Evolutionary conservation across 208 protist genomes (phyloP), one percentile per base, ranked within the genome.

Genomic region (Vickermania spadyakhi): DNA sequence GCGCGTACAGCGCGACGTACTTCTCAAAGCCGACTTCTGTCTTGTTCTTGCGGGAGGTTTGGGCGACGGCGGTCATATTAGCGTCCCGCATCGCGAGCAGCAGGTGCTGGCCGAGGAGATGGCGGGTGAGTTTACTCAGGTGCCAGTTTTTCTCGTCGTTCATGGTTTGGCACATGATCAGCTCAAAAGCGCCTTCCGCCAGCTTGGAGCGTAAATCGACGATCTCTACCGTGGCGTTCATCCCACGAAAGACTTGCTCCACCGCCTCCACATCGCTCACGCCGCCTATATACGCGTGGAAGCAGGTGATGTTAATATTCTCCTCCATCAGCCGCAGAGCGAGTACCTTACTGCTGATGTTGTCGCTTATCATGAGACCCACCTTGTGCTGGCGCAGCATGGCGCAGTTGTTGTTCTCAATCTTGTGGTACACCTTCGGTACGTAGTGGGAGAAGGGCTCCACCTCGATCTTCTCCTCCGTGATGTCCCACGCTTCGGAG

Each of bases 121-220:
- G 77, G 69, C 84, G 84, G 72, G 72, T 77, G 22, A 96, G 72
- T 54, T 82, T 89, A 18, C 75, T 84, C 36, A 90, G 68, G 68
- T 96, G 80, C 91, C 91, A 96, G 72, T 95, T 93, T 50, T 79
- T 76, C n/a, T 69, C 64, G 56, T 94, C 88, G 66, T 95, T 80
- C 28, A 51, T 57, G 5, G 84, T 81, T 74, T 93, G 79, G 55
- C 72, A 71, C 80, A 88, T 87, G 60, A 96, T 84, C 56, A 93
- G 71, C 52, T 96, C 91, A 68, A 94, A 96, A 21, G 75, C 83
- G 3, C 72, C 68, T 49, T 77, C 64, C 11, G 91, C 91, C 52
- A 96, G 91, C 54, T 93, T 79, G 1, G 72, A 81, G 54, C 89
- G 90, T 27, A 96, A 73, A 74, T 96, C 91, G 3, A 96, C 80